These are phyloP conservation scores for Odonthalia washingtoniensis DNA, from an alignment of 31 red algal genomes.

Conservation along the genomic window DNA sequence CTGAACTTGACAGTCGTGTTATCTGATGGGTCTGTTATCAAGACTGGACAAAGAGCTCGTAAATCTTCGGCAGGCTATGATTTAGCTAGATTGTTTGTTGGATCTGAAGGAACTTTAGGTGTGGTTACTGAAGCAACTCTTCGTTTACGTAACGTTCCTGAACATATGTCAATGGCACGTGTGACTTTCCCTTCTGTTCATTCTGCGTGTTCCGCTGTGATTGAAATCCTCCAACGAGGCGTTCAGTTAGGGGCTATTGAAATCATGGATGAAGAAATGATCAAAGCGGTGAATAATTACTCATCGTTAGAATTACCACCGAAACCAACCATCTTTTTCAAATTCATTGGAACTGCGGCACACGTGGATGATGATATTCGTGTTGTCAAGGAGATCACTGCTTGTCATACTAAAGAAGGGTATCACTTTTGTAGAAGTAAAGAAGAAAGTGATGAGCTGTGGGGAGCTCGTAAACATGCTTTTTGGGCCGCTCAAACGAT, in stretches of 20 bases:
- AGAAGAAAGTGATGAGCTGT: constrained; percentile 89
- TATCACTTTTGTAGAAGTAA: constrained; percentile 70
- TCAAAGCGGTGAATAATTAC: constrained; percentile 92
- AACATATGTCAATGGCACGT: constrained; percentile 74
- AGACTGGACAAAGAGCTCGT: constrained; percentile 82
- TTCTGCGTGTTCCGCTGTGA: constrained; percentile 77
- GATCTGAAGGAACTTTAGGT: constrained; percentile 96
- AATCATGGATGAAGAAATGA: constrained; percentile 86
- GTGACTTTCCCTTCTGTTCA: constrained; percentile 86
- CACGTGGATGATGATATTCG: constrained; percentile 80
- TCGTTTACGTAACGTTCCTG: constrained; percentile 75
- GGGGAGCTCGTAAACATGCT: constrained; percentile 90
- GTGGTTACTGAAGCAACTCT: constrained; percentile 94
- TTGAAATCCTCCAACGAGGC: constrained; percentile 84
- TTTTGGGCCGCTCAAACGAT: constrained; percentile 86
- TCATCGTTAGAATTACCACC: constrained; percentile 52
- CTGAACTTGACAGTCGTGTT: constrained; percentile 93
- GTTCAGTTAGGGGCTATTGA: constrained; percentile 84
- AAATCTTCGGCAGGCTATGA: constrained; percentile 96
- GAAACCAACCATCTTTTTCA: constrained; percentile 91
- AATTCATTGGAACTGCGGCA: constrained; percentile 77
- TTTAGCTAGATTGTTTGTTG: constrained; percentile 93
- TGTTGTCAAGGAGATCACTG: constrained; percentile 74
- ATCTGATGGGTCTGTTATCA: constrained; percentile 80
- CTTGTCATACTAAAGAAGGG: constrained; percentile 61